Conservation (phyloP, 768 basidiomycete genomes). For the Postia placenta region DNA sequence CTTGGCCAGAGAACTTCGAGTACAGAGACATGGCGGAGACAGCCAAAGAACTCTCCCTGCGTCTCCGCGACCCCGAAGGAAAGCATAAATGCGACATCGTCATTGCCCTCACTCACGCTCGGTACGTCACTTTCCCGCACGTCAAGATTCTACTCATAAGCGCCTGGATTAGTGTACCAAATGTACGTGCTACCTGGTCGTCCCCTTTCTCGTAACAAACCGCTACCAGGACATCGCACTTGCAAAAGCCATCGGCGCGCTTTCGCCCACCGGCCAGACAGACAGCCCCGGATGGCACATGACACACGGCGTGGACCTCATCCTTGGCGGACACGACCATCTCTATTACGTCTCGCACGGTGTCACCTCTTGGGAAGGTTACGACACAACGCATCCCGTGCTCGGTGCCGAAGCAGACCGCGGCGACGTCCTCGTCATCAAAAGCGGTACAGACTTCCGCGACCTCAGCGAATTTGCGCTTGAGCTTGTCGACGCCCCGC, state of each 20-base stretch:
- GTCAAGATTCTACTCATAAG: neutral
- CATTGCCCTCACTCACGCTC: constrained; percentile 79
- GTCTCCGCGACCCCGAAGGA: constrained; percentile 65
- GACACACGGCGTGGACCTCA: constrained; percentile 73
- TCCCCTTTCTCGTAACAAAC: neutral
- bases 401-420: constrained; percentile 69
- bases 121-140: constrained; percentile 35
- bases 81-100: constrained; percentile 73
- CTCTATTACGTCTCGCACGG: constrained; percentile 70
- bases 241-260: constrained; percentile 59
- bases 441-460: constrained; percentile 87
- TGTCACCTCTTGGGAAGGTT: constrained; percentile 59
- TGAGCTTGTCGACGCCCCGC: constrained; percentile 51
- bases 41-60: constrained; percentile 64
- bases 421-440: constrained; percentile 68
- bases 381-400: constrained; percentile 42
- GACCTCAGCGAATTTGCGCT: constrained; percentile 75
- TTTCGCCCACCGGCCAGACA: constrained; percentile 49
- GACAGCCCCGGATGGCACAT: constrained; percentile 34
- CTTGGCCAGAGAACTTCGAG: constrained; percentile 79
- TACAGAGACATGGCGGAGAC: constrained; percentile 72
- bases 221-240: constrained; percentile 57
- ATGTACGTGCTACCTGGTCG: constrained; percentile 16
- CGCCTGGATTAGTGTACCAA: constrained; percentile 29
- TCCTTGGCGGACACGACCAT: constrained; percentile 90